These are phyloP conservation scores for Cadophora malorum DNA, from an alignment of 2,329 filamentous ascomycete species.

Conservation along the genomic window DNA sequence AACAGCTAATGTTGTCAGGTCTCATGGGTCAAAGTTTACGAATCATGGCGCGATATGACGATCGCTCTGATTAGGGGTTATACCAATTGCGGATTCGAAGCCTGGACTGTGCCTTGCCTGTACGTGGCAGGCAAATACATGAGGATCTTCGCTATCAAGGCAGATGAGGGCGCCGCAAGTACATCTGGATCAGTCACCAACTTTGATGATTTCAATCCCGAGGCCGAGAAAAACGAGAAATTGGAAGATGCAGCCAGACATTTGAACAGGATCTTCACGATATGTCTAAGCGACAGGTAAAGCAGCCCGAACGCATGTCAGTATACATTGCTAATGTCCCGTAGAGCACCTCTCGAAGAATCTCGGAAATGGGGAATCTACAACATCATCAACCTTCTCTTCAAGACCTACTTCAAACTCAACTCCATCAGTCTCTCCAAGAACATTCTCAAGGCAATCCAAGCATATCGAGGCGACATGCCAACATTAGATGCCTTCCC, in stretches of 20 bases:
- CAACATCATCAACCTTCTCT: slow-evolving; percentile 90
- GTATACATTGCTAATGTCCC: slow-evolving; percentile 12
- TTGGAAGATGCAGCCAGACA: slow-evolving; percentile 90
- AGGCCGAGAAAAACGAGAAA: slow-evolving; percentile 79
- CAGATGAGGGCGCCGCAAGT: slow-evolving; percentile 72
- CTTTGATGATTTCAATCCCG: slow-evolving; percentile 83
- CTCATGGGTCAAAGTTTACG: slow-evolving; percentile 80
- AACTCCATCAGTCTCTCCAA: slow-evolving; percentile 89
- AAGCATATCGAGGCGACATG: slow-evolving; percentile 80
- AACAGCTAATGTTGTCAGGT: slow-evolving; percentile 32
- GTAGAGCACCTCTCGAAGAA: slow-evolving; percentile 79
- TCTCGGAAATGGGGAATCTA: slow-evolving; percentile 99
- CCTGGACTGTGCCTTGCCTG: slow-evolving; percentile 92
- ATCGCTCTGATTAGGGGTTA: slow-evolving; percentile 82
- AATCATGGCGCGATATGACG: slow-evolving; percentile 85
- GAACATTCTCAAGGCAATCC: slow-evolving; percentile 84
- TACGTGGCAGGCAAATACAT: slow-evolving; percentile 89
- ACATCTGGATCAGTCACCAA: slow-evolving; percentile 51
- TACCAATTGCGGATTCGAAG: slow-evolving; percentile 74
- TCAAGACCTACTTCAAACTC: slow-evolving; percentile 98
- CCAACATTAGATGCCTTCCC: slow-evolving; percentile 82
- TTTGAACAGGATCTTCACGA: slow-evolving; percentile 88
- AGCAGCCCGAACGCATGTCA: slow-evolving; percentile 33
- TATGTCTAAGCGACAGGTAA: slow-evolving; percentile 90
- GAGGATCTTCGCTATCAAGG: slow-evolving; percentile 86